A percentile compares a stretch with the other conserved stretches of the same genome.
Evolutionary conservation across 2,329 filamentous ascomycete species (phyloP).

Genomic region (Truncatella angustata): DNA sequence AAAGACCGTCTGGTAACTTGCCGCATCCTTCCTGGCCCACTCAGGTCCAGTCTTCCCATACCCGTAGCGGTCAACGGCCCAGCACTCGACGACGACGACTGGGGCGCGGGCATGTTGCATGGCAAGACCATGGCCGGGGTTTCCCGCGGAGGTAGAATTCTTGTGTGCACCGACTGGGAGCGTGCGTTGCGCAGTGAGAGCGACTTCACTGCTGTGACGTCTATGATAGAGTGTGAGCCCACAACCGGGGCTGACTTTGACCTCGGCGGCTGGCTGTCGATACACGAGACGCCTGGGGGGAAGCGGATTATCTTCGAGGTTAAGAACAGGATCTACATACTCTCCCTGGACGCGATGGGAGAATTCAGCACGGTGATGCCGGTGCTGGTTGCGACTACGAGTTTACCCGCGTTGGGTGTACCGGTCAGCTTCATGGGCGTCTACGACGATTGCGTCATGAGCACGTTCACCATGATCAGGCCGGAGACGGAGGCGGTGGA

Average conservation of each 20-base stretch:
- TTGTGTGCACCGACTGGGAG: conserved; percentile 43
- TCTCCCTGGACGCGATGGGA: conserved; percentile 35
- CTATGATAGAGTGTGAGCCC: conserved; percentile 39
- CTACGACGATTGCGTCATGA: conserved; percentile 45
- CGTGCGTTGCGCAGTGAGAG: conserved; percentile 29
- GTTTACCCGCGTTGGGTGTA: conserved; percentile 24
- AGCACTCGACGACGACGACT: conserved; percentile 38
- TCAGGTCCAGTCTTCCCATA: conserved; percentile 13
- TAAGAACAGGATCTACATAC: conserved; percentile 38
- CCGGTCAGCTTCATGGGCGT: conserved; percentile 46
- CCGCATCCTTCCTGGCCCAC: conserved; percentile 17
- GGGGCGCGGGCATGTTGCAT: conserved; percentile 43
- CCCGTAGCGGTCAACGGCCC: conserved; percentile 19
- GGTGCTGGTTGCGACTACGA: conserved; percentile 4
- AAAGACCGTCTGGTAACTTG: conserved; percentile 27
- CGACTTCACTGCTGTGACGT: conserved; percentile 24
- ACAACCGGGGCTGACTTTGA: conserved; percentile 37
- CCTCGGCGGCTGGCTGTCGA: conserved; percentile 43
- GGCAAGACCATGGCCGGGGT: conserved; percentile 41
- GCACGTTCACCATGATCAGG: conserved; percentile 33
- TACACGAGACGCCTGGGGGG: conserved; percentile 26
- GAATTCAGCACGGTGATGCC: conserved; percentile 17
- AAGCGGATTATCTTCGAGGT: conserved; percentile 42
- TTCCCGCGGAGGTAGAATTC: conserved; percentile 38
- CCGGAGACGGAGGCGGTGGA: not conserved